Base-by-base conservation (phyloP, 345 rosid species). In the Ceriops decandra region DNA sequence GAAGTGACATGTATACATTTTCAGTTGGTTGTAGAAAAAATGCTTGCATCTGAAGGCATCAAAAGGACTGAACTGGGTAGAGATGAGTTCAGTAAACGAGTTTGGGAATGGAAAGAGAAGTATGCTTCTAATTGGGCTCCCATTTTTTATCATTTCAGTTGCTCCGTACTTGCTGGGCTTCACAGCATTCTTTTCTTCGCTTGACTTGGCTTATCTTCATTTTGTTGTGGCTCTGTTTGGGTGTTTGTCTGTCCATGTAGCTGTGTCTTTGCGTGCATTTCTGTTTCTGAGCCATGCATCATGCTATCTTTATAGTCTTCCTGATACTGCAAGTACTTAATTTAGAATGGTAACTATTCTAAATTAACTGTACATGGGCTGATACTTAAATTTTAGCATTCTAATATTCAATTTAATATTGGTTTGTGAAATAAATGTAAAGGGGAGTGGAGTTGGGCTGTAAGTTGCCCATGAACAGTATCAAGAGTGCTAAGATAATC, bases 81-180 rank as follows among this genome's bases (percentile, higher is more conserved):
- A 83, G 96, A 89, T 57, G 96, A 91, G 80, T 93, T 93, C 84
- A 82, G 85, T 52, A 84, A 84, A 82, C 85, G 88, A 83, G 96
- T 91, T 70, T 93, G 97, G 98, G 93, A 93, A 70, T 93, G 98
- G 98, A 91, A 93, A 76, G 93, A 86, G 70, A 91, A 93, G 98
- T 93, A 93, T 74, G 72, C 63, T 77, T 69, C 68, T 66, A 61
- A 59, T 57, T 53, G 52, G 62, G 47, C 56, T 59, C 61, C 22
- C 51, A n/a, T 46, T 42, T 0, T 54, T 67, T 54, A 22, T 62
- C 15, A 47, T 26, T 49, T 36, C 15, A 11, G 54, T 76, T 6
- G 36, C 51, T 57, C 59, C 1, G 2, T 53, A 21, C 15, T 53
- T 21, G 27, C 26, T 8, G 17, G 49, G 49, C 30, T 8, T 56